phyloP scores from a whole-genome alignment of 2,329 filamentous ascomycete species.

The Gaeumannomyces tritici region DNA sequence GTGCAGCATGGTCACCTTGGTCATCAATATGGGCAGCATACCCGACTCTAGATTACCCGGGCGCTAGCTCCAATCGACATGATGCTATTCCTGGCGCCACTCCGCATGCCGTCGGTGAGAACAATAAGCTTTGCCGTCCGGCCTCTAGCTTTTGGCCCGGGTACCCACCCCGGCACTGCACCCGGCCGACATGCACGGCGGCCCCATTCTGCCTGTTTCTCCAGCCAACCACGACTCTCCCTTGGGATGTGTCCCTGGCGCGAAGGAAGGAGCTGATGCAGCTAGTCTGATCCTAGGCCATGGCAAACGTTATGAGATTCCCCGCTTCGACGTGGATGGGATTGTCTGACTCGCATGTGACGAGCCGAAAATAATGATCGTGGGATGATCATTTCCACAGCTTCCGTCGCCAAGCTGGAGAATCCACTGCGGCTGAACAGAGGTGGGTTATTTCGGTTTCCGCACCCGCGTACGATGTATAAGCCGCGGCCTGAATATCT shows the following conservation, averaged over 20 bases:
- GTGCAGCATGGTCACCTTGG: background rate
- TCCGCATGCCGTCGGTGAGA: background rate
- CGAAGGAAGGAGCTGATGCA: background rate
- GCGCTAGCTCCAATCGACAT: background rate
- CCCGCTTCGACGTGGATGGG: background rate
- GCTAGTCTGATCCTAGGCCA: background rate
- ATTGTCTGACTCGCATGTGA: background rate
- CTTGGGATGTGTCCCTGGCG: background rate
- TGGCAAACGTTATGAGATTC: background rate
- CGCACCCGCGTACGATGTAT: no score
- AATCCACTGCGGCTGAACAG: background rate
- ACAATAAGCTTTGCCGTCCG: no score
- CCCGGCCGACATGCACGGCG: background rate
- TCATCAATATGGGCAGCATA: background rate
- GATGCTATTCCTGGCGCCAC: background rate
- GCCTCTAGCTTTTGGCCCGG: background rate
- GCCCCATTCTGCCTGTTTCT: background rate
- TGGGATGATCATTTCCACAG: background rate
- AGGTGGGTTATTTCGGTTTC: background rate
- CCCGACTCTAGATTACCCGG: background rate
- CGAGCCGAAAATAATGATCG: background rate
- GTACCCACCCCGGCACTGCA: background rate
- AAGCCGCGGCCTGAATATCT: no score
- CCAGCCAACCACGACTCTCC: background rate
- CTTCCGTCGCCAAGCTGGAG: background rate